phyloP scores from a whole-genome alignment of 352 stramenopile species.

The Globisporangium barbulae region DNA sequence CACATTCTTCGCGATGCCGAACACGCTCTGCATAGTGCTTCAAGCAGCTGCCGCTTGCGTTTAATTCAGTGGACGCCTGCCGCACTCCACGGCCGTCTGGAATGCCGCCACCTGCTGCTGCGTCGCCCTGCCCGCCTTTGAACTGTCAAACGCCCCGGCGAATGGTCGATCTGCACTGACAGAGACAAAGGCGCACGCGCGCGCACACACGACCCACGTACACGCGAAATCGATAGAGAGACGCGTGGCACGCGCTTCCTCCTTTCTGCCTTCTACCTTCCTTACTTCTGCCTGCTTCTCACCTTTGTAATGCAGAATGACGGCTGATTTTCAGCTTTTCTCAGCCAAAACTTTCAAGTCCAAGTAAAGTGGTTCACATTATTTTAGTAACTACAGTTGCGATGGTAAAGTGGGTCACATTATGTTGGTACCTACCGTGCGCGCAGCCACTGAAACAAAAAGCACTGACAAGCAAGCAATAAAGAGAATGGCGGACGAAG shows the following conservation, averaged over 20 bases:
- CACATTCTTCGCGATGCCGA: conserved; percentile 67
- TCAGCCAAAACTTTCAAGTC: no score
- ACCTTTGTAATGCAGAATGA: not conserved
- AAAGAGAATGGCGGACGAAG: not conserved
- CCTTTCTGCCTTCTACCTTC: not conserved
- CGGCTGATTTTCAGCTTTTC: not conserved
- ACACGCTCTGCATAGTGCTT: conserved; percentile 44
- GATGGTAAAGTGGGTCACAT: not conserved
- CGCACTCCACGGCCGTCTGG: not conserved
- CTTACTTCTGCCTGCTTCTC: not conserved
- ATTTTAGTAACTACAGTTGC: not conserved
- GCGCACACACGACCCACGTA: no score
- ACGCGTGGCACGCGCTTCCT: not conserved
- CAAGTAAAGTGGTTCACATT: no score
- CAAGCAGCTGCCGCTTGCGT: not conserved
- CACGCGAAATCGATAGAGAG: no score
- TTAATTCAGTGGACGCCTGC: not conserved
- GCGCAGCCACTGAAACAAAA: not conserved
- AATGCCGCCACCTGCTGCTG: no score
- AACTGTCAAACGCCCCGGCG: no score
- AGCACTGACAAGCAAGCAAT: not conserved
- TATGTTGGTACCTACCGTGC: not conserved
- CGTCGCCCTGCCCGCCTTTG: no score
- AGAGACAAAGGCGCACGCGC: no score
- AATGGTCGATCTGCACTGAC: no score